Percentiles rank a stretch among this genome's conserved stretches.
phyloP scores from a whole-genome alignment of 441 rosid species.

The Biscutella auriculata region DNA sequence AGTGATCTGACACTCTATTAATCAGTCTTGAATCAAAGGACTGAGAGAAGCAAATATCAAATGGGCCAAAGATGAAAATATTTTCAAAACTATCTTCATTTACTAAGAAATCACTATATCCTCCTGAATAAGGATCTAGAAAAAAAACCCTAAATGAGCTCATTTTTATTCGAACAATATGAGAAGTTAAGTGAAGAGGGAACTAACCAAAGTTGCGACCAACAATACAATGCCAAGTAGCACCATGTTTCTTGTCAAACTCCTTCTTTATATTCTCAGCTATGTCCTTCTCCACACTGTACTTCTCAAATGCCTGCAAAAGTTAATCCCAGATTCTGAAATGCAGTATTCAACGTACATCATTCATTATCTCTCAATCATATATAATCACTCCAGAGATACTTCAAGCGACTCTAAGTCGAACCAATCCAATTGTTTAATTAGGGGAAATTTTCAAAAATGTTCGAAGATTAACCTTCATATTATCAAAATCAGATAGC shows the following conservation, averaged over 20 bases:
- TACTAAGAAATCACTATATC: not conserved
- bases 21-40: not conserved
- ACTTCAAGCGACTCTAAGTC: not conserved
- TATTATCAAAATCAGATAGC: not conserved
- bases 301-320: slow-evolving; percentile 70
- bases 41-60: not conserved
- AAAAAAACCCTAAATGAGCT: not conserved
- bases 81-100: not conserved
- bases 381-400: not conserved
- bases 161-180: not conserved
- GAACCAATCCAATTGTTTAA: not conserved
- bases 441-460: too few relatives aligned
- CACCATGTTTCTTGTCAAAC: slow-evolving; percentile 86
- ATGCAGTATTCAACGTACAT: too few relatives aligned
- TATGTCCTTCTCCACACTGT: slow-evolving; percentile 83
- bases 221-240: slow-evolving; percentile 99
- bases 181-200: not conserved
- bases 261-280: slow-evolving; percentile 97
- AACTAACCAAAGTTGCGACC: slow-evolving; percentile 93
- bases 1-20: not conserved
- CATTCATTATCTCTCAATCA: too few relatives aligned
- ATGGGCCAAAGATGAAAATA: not conserved
- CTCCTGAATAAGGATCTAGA: not conserved
- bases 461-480: too few relatives aligned
- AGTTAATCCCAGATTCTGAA: not conserved